Conservation (phyloP, 352 stramenopile genomes). For the Globisporangium perplexum region DNA sequence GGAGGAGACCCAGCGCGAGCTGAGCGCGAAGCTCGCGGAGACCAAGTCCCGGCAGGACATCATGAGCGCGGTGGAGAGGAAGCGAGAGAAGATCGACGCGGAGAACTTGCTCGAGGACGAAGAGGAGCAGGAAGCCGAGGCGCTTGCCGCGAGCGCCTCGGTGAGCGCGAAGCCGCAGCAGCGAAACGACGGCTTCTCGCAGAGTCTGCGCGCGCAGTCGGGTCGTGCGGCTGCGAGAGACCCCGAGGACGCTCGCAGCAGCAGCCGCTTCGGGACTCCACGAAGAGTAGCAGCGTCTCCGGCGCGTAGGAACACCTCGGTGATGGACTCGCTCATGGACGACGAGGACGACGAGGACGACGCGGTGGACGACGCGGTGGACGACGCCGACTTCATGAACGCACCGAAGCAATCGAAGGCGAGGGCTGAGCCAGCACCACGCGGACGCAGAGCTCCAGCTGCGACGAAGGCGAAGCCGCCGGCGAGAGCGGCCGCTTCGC, state of each 20-base stretch:
- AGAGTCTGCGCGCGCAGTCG: constrained; percentile 19
- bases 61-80: constrained; percentile 54
- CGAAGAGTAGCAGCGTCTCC: constrained; percentile 4
- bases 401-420: constrained; percentile 2
- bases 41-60: constrained; percentile 61
- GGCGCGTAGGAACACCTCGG: background rate
- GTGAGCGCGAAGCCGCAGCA: constrained; percentile 1
- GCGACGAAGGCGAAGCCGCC: constrained; percentile 1
- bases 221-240: constrained; percentile 1
- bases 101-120: constrained; percentile 46
- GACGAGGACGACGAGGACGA: constrained; percentile 15
- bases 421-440: constrained; percentile 13
- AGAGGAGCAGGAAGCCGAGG: constrained; percentile 22
- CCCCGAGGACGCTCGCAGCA: constrained; percentile 14
- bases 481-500: constrained; percentile 5
- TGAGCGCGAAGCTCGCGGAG: constrained; percentile 33
- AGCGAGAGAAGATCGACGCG: constrained; percentile 52
- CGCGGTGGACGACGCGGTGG: too few species aligned
- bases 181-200: constrained; percentile 11
- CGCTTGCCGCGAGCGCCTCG: constrained; percentile 4
- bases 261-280: constrained; percentile 19
- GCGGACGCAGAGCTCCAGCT: constrained; percentile 16
- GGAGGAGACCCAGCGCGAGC: constrained; percentile 63
- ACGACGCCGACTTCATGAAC: constrained; percentile 2
- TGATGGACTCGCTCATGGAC: constrained; percentile 6